These are phyloP conservation scores for Exophiala calicioides DNA, from an alignment of 2,329 filamentous ascomycete genomes.

Conservation along the genomic window DNA sequence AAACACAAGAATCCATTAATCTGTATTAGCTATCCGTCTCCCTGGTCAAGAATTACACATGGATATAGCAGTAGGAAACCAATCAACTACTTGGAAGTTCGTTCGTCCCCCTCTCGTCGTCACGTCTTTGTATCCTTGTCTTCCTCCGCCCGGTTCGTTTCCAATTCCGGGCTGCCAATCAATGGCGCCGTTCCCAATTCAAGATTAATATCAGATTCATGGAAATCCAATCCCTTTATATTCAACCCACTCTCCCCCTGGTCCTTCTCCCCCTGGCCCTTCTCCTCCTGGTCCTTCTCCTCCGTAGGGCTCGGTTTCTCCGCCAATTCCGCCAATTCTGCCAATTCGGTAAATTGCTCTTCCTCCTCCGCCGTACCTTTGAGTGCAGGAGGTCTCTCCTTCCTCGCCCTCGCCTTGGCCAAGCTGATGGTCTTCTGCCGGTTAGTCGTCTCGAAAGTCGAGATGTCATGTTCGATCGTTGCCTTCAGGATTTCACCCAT, in stretches of 20 bases:
- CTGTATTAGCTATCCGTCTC: too few relatives aligned
- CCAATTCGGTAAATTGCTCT: too few relatives aligned
- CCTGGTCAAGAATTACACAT: background rate
- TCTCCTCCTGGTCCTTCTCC: conserved; percentile 19
- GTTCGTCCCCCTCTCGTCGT: background rate
- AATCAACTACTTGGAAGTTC: too few relatives aligned
- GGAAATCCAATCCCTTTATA: conserved; percentile 25
- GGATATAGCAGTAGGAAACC: too few relatives aligned
- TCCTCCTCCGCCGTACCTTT: conserved; percentile 60
- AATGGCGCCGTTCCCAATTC: conserved; percentile 6
- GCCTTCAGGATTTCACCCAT: conserved; percentile 99
- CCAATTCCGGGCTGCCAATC: background rate
- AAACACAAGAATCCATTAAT: too few relatives aligned
- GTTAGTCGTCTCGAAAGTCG: conserved; percentile 77
- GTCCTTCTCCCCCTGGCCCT: too few relatives aligned
- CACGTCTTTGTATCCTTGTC: conserved; percentile 3
- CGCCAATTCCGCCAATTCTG: conserved; percentile 12
- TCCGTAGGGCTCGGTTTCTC: conserved; percentile 15
- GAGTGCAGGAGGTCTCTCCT: conserved; percentile 83
- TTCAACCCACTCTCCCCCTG: conserved; percentile 23
- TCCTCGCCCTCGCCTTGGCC: conserved; percentile 81
- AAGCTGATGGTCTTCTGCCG: conserved; percentile 96
- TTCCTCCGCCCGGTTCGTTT: conserved; percentile 7
- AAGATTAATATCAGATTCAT: conserved; percentile 23
- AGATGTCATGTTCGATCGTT: conserved; percentile 87